Percentiles rank a stretch among this genome's conserved stretches.
These are phyloP conservation scores for Lophiotrema nucula DNA, from an alignment of 495 filamentous ascomycete species.

Conservation along the genomic window DNA sequence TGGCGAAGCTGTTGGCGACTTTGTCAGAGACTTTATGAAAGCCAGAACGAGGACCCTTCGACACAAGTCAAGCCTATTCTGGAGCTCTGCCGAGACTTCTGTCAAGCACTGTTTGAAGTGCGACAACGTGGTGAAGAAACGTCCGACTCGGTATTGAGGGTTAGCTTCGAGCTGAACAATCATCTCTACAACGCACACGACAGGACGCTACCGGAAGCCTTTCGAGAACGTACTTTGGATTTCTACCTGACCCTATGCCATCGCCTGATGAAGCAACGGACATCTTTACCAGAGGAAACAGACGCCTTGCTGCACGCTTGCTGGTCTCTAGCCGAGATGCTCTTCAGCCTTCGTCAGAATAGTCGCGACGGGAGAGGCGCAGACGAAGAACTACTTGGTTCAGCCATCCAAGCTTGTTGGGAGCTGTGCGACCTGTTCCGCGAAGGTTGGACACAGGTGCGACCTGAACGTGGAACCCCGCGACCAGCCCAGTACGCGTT, in stretches of 20 bases:
- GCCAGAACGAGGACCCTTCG: slow-evolving; percentile 66
- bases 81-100: slow-evolving; percentile 88
- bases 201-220: slow-evolving; percentile 78
- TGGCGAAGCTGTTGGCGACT: slow-evolving; percentile 93
- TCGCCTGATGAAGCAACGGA: slow-evolving; percentile 88
- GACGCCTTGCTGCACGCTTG: slow-evolving; percentile 81
- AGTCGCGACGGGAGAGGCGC: slow-evolving; percentile 67
- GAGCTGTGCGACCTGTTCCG: slow-evolving; percentile 92
- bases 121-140: slow-evolving; percentile 70
- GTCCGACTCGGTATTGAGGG: slow-evolving; percentile 78
- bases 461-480: slow-evolving; percentile 83
- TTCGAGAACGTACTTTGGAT: slow-evolving; percentile 83
- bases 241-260: slow-evolving; percentile 94
- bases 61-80: slow-evolving; percentile 74
- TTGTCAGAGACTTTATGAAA: slow-evolving; percentile 84
- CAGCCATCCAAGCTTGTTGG: slow-evolving; percentile 90
- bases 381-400: slow-evolving; percentile 80
- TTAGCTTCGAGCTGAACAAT: slow-evolving; percentile 94
- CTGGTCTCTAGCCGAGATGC: slow-evolving; percentile 89
- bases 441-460: slow-evolving; percentile 87
- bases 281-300: slow-evolving; percentile 70
- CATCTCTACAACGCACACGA: slow-evolving; percentile 92
- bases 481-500: slow-evolving; percentile 77
- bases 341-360: slow-evolving; percentile 87
- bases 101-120: slow-evolving; percentile 83